These are phyloP conservation scores for Geosmithia flava DNA, from an alignment of 2,329 filamentous ascomycete species.

Conservation along the genomic window DNA sequence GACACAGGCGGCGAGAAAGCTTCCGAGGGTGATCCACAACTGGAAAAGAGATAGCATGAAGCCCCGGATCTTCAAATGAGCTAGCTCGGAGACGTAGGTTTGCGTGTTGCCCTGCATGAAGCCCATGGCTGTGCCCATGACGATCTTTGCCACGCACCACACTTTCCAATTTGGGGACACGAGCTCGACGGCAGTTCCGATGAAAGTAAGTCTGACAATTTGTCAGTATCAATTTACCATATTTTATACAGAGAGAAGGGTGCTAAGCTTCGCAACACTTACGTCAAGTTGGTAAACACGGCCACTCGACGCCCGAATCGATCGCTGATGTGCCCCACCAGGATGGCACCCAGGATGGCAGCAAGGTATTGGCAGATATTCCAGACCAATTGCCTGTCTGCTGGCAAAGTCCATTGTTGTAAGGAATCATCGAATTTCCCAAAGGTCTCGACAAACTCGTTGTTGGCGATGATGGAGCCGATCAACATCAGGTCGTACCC, in stretches of 20 bases:
- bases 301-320: background rate
- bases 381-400: background rate
- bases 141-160: conserved; percentile 1
- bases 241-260: too few relatives aligned
- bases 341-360: background rate
- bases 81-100: conserved; percentile 1
- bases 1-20: background rate
- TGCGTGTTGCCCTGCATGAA: conserved; percentile 2
- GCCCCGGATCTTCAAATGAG: conserved; percentile 1
- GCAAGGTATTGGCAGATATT: background rate
- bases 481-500: conserved; percentile 1
- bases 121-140: conserved; percentile 1
- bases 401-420: background rate
- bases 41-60: conserved; percentile 1
- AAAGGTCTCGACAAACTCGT: background rate
- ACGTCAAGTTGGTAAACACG: background rate
- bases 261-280: too few relatives aligned
- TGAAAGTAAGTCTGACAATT: background rate
- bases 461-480: conserved; percentile 2
- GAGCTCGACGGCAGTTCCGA: conserved; percentile 1
- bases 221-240: too few relatives aligned
- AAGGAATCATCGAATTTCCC: background rate
- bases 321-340: background rate
- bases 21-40: conserved; percentile 1
- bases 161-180: background rate